Conservation (phyloP, 164 flowering plant genomes). For the Echeveria elegans region DNA sequence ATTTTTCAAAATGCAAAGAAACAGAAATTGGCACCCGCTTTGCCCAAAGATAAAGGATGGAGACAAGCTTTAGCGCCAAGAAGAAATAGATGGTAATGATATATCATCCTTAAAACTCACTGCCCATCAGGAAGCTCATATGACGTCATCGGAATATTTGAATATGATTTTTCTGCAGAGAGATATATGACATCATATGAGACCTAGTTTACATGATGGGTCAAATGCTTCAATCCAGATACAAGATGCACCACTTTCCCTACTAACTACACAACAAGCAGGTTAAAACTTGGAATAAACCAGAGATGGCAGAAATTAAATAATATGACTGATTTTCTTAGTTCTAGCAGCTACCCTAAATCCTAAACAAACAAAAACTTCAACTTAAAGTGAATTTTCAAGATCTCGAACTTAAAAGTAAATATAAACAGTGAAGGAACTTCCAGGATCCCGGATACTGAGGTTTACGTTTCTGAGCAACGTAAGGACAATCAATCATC, state of each 20-base stretch:
- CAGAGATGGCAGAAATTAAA: neutral
- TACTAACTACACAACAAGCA: neutral
- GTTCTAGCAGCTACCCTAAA: no score
- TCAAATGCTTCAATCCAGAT: neutral
- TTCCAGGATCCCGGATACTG: no score
- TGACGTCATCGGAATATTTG: conserved; percentile 91
- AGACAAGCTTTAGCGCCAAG: neutral
- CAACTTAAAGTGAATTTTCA: no score
- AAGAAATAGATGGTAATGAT: neutral
- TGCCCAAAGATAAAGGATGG: neutral
- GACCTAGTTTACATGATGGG: neutral
- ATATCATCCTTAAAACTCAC: conserved; percentile 35
- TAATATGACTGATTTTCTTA: neutral
- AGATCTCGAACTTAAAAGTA: no score
- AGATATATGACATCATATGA: conserved; percentile 6
- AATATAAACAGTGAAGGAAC: no score
- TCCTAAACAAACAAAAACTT: no score
- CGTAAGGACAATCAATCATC: neutral
- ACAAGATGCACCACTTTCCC: neutral
- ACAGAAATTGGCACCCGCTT: neutral
- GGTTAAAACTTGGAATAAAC: neutral
- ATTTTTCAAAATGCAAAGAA: conserved; percentile 8
- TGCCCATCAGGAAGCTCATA: conserved; percentile 99
- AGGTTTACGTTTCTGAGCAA: neutral
- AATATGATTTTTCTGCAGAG: conserved; percentile 65